Percentiles rank a stretch among this genome's conserved stretches.
Evolutionary conservation across 805 yeast species (phyloP).

Genomic region (Candida insectorum): DNA sequence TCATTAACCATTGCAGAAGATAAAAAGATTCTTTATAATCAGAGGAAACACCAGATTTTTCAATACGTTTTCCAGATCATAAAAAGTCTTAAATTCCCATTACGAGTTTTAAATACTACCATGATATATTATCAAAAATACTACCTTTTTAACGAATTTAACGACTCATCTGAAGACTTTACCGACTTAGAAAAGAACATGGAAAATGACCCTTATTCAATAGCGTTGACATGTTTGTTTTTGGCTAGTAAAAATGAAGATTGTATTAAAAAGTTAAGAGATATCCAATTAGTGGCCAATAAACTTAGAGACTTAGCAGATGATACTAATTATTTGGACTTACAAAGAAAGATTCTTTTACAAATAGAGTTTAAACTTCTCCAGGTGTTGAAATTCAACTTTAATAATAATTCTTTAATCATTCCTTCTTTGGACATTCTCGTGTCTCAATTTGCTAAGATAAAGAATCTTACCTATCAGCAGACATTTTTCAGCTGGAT

Average conservation of each 20-base stretch:
- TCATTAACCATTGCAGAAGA: constrained; percentile 49
- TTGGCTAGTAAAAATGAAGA: constrained; percentile 80
- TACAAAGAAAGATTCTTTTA: constrained; percentile 54
- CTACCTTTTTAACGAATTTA: constrained; percentile 62
- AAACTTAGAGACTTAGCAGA: constrained; percentile 29
- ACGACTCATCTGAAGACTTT: constrained; percentile 21
- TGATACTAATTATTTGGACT: constrained; percentile 38
- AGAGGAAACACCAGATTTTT: constrained; percentile 51
- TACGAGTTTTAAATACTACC: constrained; percentile 64
- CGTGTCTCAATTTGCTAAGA: constrained; percentile 58
- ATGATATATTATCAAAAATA: constrained; percentile 72
- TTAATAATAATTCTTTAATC: constrained; percentile 53
- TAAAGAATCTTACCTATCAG: constrained; percentile 42
- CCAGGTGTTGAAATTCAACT: constrained; percentile 78
- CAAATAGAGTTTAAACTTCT: constrained; percentile 66
- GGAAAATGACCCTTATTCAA: constrained; percentile 48
- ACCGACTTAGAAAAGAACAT: constrained; percentile 30
- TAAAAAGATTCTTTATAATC: constrained; percentile 42
- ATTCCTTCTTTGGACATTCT: constrained; percentile 54
- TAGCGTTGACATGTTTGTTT: constrained; percentile 67
- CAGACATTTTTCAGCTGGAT: constrained; percentile 64
- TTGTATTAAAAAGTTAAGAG: constrained; percentile 70
- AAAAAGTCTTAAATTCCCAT: constrained; percentile 59
- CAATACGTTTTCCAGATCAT: constrained; percentile 53
- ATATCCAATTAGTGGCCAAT: constrained; percentile 52